Percentiles rank a stretch among this genome's conserved stretches.
These are phyloP conservation scores for Spergularia azorica DNA, from an alignment of 179 eudicot species.

Conservation along the genomic window DNA sequence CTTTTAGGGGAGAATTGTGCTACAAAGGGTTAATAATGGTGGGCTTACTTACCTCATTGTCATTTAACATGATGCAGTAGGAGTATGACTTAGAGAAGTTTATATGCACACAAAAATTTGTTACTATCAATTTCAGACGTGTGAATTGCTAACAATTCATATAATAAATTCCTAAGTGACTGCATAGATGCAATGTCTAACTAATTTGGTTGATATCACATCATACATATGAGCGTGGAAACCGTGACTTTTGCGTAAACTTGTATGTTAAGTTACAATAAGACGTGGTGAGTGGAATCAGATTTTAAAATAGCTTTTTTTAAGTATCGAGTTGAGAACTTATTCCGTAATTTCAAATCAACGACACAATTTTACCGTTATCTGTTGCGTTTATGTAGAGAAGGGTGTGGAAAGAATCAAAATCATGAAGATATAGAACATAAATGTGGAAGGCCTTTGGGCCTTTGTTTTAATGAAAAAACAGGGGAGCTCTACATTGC, in stretches of 20 bases:
- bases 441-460: conserved; percentile 84
- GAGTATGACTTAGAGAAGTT: no score
- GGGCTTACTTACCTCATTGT: no score
- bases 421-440: conserved; percentile 49
- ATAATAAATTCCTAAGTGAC: neutral
- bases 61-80: no score
- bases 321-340: neutral
- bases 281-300: no score
- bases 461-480: conserved; percentile 53
- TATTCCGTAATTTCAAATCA: neutral
- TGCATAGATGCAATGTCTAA: conserved; percentile 11
- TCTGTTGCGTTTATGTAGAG: conserved; percentile 11
- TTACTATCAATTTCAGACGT: neutral
- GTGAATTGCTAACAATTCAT: neutral
- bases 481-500: conserved; percentile 76
- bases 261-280: no score
- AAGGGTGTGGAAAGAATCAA: conserved; percentile 21
- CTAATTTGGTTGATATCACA: conserved; percentile 3
- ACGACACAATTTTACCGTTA: neutral
- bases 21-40: no score
- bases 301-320: no score
- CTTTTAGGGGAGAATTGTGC: no score
- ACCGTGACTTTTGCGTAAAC: no score
- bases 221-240: no score
- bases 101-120: neutral